Conservation (phyloP, 1,284 basidiomycete genomes). For the Cryptococcus sp. region DNA sequence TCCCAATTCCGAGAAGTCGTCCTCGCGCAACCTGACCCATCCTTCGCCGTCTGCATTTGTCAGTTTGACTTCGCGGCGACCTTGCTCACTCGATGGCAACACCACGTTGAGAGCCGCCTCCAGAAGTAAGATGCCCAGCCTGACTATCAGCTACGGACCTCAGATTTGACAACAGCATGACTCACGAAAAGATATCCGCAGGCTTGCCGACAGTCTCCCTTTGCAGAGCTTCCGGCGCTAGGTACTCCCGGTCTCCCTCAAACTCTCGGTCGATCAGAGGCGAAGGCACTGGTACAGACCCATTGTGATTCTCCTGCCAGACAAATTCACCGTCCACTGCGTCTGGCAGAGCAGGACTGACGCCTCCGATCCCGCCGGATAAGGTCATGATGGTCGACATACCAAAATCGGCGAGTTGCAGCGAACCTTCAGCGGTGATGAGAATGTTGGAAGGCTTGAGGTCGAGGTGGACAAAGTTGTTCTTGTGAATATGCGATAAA, state of each 20-base stretch:
- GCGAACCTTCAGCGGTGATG: conserved; percentile 74
- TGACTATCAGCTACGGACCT: conserved; percentile 31
- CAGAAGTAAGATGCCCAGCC: conserved; percentile 87
- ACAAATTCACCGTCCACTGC: conserved; percentile 26
- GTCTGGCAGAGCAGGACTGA: conserved; percentile 51
- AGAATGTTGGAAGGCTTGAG: conserved; percentile 96
- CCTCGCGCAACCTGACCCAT: conserved; percentile 87
- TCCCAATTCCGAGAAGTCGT: conserved; percentile 86
- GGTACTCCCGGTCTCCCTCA: conserved; percentile 93
- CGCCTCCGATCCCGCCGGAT: conserved; percentile 27
- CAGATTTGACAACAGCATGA: neutral
- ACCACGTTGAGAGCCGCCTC: conserved; percentile 92
- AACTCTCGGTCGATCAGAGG: conserved; percentile 48
- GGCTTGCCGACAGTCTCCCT: conserved; percentile 78
- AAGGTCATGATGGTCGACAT: conserved; percentile 57
- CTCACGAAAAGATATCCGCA: conserved; percentile 89
- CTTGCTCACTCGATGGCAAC: conserved; percentile 82
- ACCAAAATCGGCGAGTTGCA: conserved; percentile 97
- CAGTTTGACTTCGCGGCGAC: neutral
- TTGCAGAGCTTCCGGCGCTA: conserved; percentile 88
- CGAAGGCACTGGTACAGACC: conserved; percentile 17
- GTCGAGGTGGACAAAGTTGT: conserved; percentile 87
- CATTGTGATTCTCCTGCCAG: conserved; percentile 25
- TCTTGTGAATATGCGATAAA: conserved; percentile 77
- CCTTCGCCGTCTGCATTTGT: conserved; percentile 54